phyloP scores from a whole-genome alignment of 164 flowering plant genomes.

The Piper betle region DNA sequence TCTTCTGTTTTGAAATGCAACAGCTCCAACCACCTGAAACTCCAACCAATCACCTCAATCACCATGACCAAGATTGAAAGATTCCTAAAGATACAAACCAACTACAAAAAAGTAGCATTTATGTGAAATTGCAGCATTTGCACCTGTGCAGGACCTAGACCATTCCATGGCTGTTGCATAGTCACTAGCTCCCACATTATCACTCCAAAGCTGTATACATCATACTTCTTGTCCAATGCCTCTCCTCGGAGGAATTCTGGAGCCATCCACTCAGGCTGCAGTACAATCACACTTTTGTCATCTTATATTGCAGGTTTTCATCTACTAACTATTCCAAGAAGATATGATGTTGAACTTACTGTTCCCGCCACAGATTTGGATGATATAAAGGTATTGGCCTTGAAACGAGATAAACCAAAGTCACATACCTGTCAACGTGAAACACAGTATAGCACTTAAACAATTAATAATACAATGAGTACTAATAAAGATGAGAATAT shows the following conservation, averaged over 20 bases:
- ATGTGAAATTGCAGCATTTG: background rate
- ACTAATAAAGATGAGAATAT: background rate
- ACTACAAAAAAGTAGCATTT: background rate
- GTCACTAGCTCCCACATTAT: conserved; percentile 92
- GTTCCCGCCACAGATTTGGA: conserved; percentile 99
- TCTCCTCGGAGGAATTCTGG: conserved; percentile 97
- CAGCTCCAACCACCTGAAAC: conserved; percentile 94
- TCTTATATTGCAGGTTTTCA: background rate
- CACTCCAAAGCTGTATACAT: conserved; percentile 96
- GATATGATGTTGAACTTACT: conserved; percentile 29
- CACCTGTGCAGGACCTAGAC: conserved; percentile 91
- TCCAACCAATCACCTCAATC: background rate
- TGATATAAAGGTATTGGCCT: conserved; percentile 79
- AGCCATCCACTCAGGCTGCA: conserved; percentile 99
- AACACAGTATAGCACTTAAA: background rate
- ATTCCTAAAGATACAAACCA: background rate
- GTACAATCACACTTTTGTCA: no score
- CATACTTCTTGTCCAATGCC: conserved; percentile 88
- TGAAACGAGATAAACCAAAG: conserved; percentile 95
- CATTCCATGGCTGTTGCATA: conserved; percentile 92
- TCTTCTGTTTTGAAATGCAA: conserved; percentile 88
- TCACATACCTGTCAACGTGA: conserved; percentile 62
- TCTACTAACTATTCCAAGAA: background rate
- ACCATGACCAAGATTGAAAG: background rate
- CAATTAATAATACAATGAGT: background rate